Conservation (phyloP, 2,329 filamentous ascomycete species). For the Fusarium sp. region DNA sequence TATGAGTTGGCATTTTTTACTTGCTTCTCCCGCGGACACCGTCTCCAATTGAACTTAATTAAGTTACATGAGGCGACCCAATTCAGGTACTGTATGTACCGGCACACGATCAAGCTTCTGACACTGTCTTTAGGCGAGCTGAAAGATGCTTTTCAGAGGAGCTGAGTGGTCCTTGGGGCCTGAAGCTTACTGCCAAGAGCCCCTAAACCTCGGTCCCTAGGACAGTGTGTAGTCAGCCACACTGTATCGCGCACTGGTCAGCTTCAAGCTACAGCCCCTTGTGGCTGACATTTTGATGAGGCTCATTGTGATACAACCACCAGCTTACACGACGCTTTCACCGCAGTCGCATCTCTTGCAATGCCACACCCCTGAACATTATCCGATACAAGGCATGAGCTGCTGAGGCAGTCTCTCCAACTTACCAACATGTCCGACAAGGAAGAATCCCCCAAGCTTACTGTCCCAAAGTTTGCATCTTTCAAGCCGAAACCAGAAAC, state of each 20-base stretch:
- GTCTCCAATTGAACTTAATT: background rate
- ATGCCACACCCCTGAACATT: background rate
- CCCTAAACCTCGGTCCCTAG: background rate
- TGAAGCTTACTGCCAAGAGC: background rate
- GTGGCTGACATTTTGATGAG: conserved; percentile 18
- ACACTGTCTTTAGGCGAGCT: background rate
- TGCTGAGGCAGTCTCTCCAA: background rate
- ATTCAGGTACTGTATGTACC: background rate
- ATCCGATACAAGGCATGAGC: background rate
- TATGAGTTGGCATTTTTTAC: background rate
- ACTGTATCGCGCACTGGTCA: conserved; percentile 10
- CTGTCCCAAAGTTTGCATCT: conserved; percentile 78
- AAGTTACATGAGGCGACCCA: background rate
- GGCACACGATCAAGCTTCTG: background rate
- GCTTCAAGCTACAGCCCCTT: background rate
- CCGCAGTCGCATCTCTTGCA: background rate
- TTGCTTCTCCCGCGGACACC: background rate
- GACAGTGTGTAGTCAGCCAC: background rate
- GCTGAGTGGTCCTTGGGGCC: background rate
- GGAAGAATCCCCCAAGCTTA: conserved; percentile 37
- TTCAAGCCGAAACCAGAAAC: conserved; percentile 63
- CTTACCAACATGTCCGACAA: conserved; percentile 43
- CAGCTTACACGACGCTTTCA: conserved; percentile 19
- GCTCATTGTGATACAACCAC: conserved; percentile 6
- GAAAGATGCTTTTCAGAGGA: background rate